Conservation (phyloP, 1,139 yeast species). For the Yamadazyma triangularis region DNA sequence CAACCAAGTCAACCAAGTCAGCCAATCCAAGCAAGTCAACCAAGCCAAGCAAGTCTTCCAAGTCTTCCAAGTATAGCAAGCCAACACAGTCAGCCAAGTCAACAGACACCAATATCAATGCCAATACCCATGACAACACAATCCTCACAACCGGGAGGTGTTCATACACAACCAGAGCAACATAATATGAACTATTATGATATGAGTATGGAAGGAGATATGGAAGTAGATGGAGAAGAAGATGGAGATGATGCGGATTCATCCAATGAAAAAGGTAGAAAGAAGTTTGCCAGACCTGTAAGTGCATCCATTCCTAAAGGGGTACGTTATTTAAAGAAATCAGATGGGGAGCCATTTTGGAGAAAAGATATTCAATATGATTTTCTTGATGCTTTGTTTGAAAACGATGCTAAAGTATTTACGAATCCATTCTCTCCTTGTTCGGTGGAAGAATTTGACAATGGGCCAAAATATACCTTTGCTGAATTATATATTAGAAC, state of each 20-base stretch:
- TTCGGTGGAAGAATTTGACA: slow-evolving; percentile 30
- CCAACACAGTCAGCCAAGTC: no score
- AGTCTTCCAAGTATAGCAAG: background rate
- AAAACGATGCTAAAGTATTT: slow-evolving; percentile 62
- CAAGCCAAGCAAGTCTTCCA: background rate
- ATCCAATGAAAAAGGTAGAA: slow-evolving; percentile 3
- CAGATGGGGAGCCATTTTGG: slow-evolving; percentile 92
- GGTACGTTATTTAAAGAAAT: slow-evolving; percentile 64
- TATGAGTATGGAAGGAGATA: slow-evolving; percentile 10
- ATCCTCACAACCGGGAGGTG: no score
- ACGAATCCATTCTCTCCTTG: slow-evolving; percentile 49
- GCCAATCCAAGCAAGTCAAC: background rate
- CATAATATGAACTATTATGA: no score
- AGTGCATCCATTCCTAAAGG: slow-evolving; percentile 19
- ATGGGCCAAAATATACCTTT: slow-evolving; percentile 59
- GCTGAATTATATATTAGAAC: slow-evolving; percentile 83
- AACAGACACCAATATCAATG: no score
- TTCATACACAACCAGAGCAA: no score
- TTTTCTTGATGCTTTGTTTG: slow-evolving; percentile 61
- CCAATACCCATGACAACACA: no score
- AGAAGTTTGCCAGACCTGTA: slow-evolving; percentile 9
- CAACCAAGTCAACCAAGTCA: background rate
- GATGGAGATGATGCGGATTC: slow-evolving; percentile 8
- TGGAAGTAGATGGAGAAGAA: slow-evolving; percentile 12
- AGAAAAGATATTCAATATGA: slow-evolving; percentile 85